These are phyloP conservation scores for Irpex rosettiformis DNA, from an alignment of 1,284 basidiomycete genomes.

Conservation along the genomic window DNA sequence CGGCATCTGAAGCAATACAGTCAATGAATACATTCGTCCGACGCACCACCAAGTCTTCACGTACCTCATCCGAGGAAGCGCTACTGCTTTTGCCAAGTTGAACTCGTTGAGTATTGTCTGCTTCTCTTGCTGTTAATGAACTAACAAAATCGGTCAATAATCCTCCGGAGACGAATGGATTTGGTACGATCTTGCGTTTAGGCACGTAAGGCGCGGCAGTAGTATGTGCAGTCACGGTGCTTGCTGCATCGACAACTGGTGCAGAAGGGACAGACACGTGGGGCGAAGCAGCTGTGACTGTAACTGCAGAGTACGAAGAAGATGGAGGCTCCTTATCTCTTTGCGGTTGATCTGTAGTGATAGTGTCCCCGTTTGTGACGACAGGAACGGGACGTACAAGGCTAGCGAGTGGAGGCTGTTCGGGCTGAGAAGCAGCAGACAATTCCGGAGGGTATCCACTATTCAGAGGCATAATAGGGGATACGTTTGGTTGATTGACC, in stretches of 20 bases:
- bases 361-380: background rate
- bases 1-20: background rate
- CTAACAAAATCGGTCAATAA: constrained; percentile 44
- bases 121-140: constrained; percentile 16
- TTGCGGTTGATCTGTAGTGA: background rate
- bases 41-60: background rate
- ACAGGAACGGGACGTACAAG: background rate
- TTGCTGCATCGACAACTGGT: background rate
- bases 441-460: constrained; percentile 13
- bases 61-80: background rate
- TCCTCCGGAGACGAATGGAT: constrained; percentile 52
- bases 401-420: background rate
- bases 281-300: background rate
- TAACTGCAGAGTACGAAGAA: background rate
- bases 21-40: background rate
- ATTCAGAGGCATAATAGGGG: constrained; percentile 13
- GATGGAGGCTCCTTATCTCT: background rate
- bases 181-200: constrained; percentile 26
- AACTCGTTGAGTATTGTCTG: background rate
- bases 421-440: constrained; percentile 1
- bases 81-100: background rate
- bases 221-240: background rate
- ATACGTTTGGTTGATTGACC: background rate
- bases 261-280: background rate
- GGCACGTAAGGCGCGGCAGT: constrained; percentile 11